phyloP scores from a whole-genome alignment of 495 filamentous ascomycete species.

The Penicillium mononematosum region DNA sequence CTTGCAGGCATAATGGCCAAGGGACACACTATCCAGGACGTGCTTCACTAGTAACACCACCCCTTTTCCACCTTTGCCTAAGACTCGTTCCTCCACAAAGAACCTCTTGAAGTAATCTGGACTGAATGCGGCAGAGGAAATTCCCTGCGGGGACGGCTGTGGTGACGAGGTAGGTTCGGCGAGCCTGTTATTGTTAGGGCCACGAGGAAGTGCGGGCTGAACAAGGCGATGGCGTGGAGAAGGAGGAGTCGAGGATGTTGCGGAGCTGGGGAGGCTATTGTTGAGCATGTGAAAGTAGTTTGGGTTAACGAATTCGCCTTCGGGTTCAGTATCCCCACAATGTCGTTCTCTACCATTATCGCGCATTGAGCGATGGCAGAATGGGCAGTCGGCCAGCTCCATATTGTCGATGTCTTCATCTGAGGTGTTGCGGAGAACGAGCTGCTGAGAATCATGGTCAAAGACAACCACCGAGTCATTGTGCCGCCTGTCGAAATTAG shows the following conservation, averaged over 20 bases:
- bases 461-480: slow-evolving; percentile 88
- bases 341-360: slow-evolving; percentile 43
- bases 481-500: slow-evolving; percentile 64
- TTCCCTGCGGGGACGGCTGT: slow-evolving; percentile 60
- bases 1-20: slow-evolving; percentile 95
- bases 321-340: slow-evolving; percentile 32
- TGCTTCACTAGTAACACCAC: slow-evolving; percentile 91
- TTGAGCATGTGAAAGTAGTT: slow-evolving; percentile 94
- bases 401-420: slow-evolving; percentile 38
- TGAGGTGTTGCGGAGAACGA: slow-evolving; percentile 70
- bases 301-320: slow-evolving; percentile 76
- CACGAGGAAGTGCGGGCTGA: slow-evolving; percentile 44
- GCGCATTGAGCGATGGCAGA: slow-evolving; percentile 79
- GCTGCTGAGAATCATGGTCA: slow-evolving; percentile 78
- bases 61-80: slow-evolving; percentile 90
- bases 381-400: slow-evolving; percentile 71
- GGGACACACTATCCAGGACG: slow-evolving; percentile 78
- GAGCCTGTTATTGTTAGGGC: slow-evolving; percentile 41
- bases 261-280: slow-evolving; percentile 54
- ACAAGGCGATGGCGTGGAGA: slow-evolving; percentile 55
- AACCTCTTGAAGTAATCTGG: slow-evolving; percentile 88
- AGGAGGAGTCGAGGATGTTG: slow-evolving; percentile 45
- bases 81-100: slow-evolving; percentile 81
- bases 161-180: slow-evolving; percentile 51
- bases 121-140: slow-evolving; percentile 81